Evolutionary conservation across 2,329 filamentous ascomycete species (phyloP), one percentile per base, ranked within the genome.

Genomic region (Corniculantispora saksenae): DNA sequence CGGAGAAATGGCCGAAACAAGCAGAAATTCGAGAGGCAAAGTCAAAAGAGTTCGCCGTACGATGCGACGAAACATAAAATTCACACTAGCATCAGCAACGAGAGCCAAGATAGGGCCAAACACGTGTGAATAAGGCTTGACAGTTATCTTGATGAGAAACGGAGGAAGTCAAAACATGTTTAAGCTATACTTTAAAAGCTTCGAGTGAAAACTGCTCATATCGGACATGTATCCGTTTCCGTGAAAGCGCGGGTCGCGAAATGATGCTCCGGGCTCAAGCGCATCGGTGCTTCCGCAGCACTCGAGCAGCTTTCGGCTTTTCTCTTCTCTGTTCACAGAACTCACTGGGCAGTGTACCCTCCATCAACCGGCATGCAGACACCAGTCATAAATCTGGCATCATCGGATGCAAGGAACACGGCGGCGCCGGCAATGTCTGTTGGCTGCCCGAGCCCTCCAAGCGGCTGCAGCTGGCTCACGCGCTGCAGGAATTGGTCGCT

Each of bases 381-480:
- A 0, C 79, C 79, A 0, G 79, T 81, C 5, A 81, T 77, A 78
- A 78, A 81, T 50, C 78, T 70, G 1, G 78, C 73, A 23, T 81
- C 75, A 2, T 75, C 71, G 17, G 76, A 74, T 0, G 76, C 77
- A 0, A 81, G 72, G 48, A 81, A 81, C 0, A 75, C 69, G 0
- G 79, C 75, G 0, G 78, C 78, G 0, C 73, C 73, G 0, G 72
- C 72, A 40, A 75, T 64, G 10, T 75, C 73, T 7, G 73, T 67
- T 0, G 73, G 73, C 3, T 68, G 59, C 0, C 73, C 73, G 3
- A 69, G 68, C 0, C 73, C 73, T n/a, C 73, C 72, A 0, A 75
- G 66, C 0, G 73, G 73, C 35, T 75, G 73, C 1, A 62, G 58
- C 4, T 61, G 25, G 0, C 66, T 64, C 5, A 74, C 71, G 1